Evolutionary conservation across 208 protist species (phyloP).

Genomic region (Trichomonas gallinae): DNA sequence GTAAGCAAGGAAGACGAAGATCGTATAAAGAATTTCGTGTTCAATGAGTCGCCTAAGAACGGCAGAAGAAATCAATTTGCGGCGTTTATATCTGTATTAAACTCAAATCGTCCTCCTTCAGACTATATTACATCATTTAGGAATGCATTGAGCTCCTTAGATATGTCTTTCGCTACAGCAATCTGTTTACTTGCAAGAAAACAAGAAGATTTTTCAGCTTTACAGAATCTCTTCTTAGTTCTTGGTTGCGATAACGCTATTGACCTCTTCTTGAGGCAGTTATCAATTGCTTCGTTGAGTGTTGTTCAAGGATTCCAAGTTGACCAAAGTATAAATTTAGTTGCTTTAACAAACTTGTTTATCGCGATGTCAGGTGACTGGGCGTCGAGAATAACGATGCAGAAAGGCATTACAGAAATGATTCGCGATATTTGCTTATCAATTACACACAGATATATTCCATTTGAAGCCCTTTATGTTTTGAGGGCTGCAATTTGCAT

Average conservation of each 20-base stretch:
- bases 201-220: not conserved
- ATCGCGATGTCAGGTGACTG: not conserved
- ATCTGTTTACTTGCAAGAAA: not conserved
- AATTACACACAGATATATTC: not conserved
- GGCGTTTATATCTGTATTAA: not conserved
- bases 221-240: not conserved
- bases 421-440: not conserved
- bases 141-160: not conserved
- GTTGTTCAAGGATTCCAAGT: not conserved
- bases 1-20: not conserved
- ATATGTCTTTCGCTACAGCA: constrained; percentile 3
- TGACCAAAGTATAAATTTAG: not conserved
- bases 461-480: not conserved
- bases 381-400: not conserved
- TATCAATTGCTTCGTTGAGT: not conserved
- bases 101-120: not conserved
- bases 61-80: not conserved
- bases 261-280: not conserved
- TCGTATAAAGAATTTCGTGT: not conserved
- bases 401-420: not conserved
- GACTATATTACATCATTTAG: not conserved
- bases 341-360: not conserved
- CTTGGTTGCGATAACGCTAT: not conserved
- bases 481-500: not conserved
- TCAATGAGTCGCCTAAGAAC: not conserved